phyloP scores from a whole-genome alignment of 2,329 filamentous ascomycete genomes.

The Colletotrichum chrysophilum region DNA sequence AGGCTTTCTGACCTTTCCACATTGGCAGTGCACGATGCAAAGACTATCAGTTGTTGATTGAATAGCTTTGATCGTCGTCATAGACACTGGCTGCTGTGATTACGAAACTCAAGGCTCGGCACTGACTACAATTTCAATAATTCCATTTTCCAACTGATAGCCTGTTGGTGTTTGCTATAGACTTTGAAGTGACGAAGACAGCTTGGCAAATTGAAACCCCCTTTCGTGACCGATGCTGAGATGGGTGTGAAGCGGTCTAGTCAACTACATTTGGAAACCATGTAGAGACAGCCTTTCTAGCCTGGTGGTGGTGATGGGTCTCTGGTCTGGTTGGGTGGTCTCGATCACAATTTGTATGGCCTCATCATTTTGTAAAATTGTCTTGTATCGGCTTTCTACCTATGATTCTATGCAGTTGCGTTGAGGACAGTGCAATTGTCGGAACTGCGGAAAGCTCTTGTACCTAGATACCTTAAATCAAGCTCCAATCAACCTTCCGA shows the following conservation, averaged over 20 bases:
- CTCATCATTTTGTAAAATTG: background rate
- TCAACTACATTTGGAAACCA: background rate
- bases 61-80: too few relatives aligned
- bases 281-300: background rate
- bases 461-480: background rate
- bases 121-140: rapidly evolving
- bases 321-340: too few relatives aligned
- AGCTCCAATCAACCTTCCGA: rapidly evolving
- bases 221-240: background rate
- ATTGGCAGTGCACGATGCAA: background rate
- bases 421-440: background rate
- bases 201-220: background rate
- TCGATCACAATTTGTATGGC: background rate
- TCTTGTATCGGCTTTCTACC: background rate
- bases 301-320: too few relatives aligned
- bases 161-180: background rate
- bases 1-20: background rate
- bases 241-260: background rate
- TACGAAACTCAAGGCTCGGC: background rate
- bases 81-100: too few relatives aligned
- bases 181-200: background rate
- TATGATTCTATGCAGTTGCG: background rate
- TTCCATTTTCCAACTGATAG: background rate
- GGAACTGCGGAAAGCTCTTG: background rate
- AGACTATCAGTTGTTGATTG: background rate